Evolutionary conservation across 495 filamentous ascomycete genomes (phyloP).

Genomic region (Penicillium angulare): DNA sequence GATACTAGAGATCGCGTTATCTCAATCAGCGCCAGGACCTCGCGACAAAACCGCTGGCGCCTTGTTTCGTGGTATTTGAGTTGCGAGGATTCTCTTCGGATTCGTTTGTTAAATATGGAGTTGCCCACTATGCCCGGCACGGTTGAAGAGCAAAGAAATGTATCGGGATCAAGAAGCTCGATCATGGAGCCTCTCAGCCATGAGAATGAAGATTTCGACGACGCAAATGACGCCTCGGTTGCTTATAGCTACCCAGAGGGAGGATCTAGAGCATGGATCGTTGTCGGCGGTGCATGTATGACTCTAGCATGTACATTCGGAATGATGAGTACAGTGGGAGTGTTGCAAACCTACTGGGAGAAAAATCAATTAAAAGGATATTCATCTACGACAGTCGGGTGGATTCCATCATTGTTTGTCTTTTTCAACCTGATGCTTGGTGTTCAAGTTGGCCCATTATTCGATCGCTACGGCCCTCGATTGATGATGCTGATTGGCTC

Average conservation of each 20-base stretch:
- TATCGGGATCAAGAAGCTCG: too few species aligned
- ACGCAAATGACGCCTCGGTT: too few species aligned
- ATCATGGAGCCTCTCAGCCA: too few species aligned
- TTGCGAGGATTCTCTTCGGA: too few species aligned
- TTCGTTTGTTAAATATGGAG: too few species aligned
- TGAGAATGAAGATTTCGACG: too few species aligned
- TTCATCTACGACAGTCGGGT: constrained; percentile 54
- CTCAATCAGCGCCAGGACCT: too few species aligned
- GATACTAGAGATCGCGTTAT: too few species aligned
- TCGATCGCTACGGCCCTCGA: constrained; percentile 57
- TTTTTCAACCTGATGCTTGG: constrained; percentile 59
- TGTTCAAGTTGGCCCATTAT: constrained; percentile 60
- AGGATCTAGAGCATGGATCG: constrained; percentile 56
- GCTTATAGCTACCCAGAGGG: constrained; percentile 53
- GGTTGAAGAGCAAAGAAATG: too few species aligned
- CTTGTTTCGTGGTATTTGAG: too few species aligned
- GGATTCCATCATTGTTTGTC: constrained; percentile 61
- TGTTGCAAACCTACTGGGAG: constrained; percentile 59
- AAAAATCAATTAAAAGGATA: constrained; percentile 53
- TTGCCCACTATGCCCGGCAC: too few species aligned
- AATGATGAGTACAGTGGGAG: constrained; percentile 55
- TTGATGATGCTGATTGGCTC: constrained; percentile 50
- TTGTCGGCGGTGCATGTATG: constrained; percentile 58
- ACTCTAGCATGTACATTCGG: constrained; percentile 58
- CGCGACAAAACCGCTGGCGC: too few species aligned